Evolutionary conservation across 1,139 yeast species (phyloP).

Genomic region (Magnusiomyces sp.): DNA sequence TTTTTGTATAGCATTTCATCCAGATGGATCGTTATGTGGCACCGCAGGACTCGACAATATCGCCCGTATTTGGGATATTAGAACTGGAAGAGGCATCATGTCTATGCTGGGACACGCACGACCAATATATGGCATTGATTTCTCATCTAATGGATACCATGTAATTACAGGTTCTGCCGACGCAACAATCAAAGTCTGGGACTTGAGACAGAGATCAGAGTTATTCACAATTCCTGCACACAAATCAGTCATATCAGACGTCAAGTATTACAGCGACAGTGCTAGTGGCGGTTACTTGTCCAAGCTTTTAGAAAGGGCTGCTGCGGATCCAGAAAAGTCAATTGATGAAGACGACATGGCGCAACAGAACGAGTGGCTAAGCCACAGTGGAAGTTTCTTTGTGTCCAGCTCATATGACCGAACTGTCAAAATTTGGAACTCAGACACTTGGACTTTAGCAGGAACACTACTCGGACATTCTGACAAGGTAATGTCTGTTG

Average conservation of each 20-base stretch:
- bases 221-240: conserved; percentile 65
- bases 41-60: conserved; percentile 77
- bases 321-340: conserved; percentile 25
- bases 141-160: conserved; percentile 70
- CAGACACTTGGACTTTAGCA: conserved; percentile 63
- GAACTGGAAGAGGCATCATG: conserved; percentile 64
- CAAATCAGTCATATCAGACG: conserved; percentile 59
- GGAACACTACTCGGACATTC: conserved; percentile 48
- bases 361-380: conserved; percentile 20
- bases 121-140: conserved; percentile 63
- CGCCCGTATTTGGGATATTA: conserved; percentile 74
- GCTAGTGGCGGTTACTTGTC: conserved; percentile 11
- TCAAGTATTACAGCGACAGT: conserved; percentile 37
- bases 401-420: conserved; percentile 68
- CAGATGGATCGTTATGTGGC: conserved; percentile 68
- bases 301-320: conserved; percentile 15
- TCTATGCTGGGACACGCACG: conserved; percentile 59
- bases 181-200: conserved; percentile 79
- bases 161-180: conserved; percentile 84
- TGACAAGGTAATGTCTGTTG: conserved; percentile 70
- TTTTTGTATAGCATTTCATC: conserved; percentile 54
- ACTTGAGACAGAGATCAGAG: conserved; percentile 47
- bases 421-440: conserved; percentile 49
- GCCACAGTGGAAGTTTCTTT: conserved; percentile 41
- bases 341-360: conserved; percentile 24